Evolutionary conservation across 2,329 filamentous ascomycete species (phyloP).

Genomic region (Alternaria ventricosa): DNA sequence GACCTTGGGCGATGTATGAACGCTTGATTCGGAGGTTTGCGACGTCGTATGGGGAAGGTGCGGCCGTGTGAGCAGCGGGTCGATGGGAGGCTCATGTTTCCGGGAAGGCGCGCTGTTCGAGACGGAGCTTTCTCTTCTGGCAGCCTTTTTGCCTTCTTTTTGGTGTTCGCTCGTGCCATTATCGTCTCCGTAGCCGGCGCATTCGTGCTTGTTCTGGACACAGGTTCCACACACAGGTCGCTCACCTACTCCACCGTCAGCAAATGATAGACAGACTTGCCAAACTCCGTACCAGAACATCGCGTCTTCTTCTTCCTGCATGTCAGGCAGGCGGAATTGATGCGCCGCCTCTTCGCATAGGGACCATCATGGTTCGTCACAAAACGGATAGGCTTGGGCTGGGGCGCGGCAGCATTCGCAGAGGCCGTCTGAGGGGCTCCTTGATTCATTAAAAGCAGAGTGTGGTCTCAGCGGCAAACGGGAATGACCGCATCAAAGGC

Average conservation of each 20-base stretch:
- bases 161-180: conserved; percentile 22
- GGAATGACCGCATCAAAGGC: conserved; percentile 16
- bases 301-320: conserved; percentile 59
- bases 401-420: conserved; percentile 37
- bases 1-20: conserved; percentile 23
- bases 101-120: conserved; percentile 15
- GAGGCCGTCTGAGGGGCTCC: conserved; percentile 33
- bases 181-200: conserved; percentile 55
- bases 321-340: conserved; percentile 54
- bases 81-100: conserved; percentile 28
- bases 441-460: conserved; percentile 44
- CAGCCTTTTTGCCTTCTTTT: conserved; percentile 30
- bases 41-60: conserved; percentile 29
- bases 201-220: conserved; percentile 56
- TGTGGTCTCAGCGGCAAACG: conserved; percentile 13
- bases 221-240: conserved; percentile 55
- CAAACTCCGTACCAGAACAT: conserved; percentile 48
- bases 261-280: not conserved
- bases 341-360: conserved; percentile 51
- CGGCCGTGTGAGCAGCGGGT: conserved; percentile 37
- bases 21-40: conserved; percentile 30
- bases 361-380: conserved; percentile 52
- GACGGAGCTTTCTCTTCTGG: conserved; percentile 24
- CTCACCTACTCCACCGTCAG: conserved; percentile 34
- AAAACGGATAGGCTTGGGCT: conserved; percentile 50